A percentile compares a stretch with the other conserved stretches of the same genome.
phyloP scores from a whole-genome alignment of 2,329 filamentous ascomycete species.

The Trichoderma brevicompactum region DNA sequence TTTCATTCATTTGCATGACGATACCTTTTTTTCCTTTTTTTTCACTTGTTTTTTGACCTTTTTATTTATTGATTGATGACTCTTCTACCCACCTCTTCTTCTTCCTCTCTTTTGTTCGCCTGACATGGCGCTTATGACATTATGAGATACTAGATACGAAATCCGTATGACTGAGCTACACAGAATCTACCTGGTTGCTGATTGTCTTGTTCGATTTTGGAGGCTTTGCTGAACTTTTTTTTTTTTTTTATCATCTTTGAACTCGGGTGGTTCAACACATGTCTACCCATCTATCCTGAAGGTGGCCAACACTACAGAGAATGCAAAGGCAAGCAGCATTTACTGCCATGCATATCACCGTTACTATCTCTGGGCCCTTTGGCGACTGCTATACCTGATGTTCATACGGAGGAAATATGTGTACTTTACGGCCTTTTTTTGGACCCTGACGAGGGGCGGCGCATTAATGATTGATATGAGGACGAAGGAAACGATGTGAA shows the following conservation, averaged over 20 bases:
- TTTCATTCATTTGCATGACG: conserved; percentile 3
- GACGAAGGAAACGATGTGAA: conserved; percentile 4
- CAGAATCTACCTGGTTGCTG: conserved; percentile 16
- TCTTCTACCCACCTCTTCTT: conserved; percentile 10
- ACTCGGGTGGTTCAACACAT: not conserved
- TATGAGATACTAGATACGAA: conserved; percentile 25
- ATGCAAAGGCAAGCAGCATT: not conserved
- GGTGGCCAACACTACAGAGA: not conserved
- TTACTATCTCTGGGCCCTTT: not conserved
- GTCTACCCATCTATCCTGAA: not conserved
- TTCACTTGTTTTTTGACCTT: not conserved
- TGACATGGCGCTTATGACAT: conserved; percentile 24
- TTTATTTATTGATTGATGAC: conserved; percentile 14
- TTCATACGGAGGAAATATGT: conserved; percentile 3
- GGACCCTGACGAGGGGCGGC: not conserved
- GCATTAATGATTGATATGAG: conserved; percentile 12
- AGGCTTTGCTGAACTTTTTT: conserved; percentile 6
- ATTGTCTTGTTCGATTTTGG: conserved; percentile 16
- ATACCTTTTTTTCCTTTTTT: conserved; percentile 1
- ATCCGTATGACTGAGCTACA: conserved; percentile 19
- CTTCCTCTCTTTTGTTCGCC: conserved; percentile 23
- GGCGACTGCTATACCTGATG: not conserved
- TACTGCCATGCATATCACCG: not conserved
- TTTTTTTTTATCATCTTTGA: not conserved
- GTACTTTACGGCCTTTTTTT: not conserved